Conservation (phyloP, 352 stramenopile species). For the Pythium coloratum region DNA sequence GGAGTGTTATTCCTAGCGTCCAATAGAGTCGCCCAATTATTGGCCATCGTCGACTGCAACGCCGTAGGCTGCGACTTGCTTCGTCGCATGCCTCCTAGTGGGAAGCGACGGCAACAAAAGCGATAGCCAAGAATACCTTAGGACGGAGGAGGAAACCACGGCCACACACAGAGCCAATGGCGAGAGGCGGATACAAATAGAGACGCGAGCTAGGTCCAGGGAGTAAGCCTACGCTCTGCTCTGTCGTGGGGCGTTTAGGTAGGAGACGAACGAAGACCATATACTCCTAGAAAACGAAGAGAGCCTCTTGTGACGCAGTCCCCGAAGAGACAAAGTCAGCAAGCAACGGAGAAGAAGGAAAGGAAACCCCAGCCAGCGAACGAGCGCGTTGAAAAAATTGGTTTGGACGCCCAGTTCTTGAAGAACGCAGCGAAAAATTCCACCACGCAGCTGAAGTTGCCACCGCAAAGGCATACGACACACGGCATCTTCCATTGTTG, state of each 20-base stretch:
- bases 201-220: background rate
- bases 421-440: constrained; percentile 2
- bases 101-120: too few species aligned
- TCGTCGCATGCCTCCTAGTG: background rate
- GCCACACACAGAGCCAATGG: background rate
- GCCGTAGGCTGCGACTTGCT: background rate
- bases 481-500: constrained; percentile 4
- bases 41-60: too few species aligned
- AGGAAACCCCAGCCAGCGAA: background rate
- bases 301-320: background rate
- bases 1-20: background rate
- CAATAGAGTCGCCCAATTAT: background rate
- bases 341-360: background rate
- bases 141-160: background rate
- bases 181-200: background rate
- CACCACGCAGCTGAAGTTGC: background rate
- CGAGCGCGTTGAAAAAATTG: background rate
- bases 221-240: background rate
- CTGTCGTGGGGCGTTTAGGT: background rate
- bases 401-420: background rate
- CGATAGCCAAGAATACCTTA: background rate
- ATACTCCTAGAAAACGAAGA: background rate
- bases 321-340: constrained; percentile 5
- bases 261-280: background rate
- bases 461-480: background rate